These are phyloP conservation scores for Phellinidium pouzarii DNA, from an alignment of 1,284 basidiomycete species.

Conservation along the genomic window DNA sequence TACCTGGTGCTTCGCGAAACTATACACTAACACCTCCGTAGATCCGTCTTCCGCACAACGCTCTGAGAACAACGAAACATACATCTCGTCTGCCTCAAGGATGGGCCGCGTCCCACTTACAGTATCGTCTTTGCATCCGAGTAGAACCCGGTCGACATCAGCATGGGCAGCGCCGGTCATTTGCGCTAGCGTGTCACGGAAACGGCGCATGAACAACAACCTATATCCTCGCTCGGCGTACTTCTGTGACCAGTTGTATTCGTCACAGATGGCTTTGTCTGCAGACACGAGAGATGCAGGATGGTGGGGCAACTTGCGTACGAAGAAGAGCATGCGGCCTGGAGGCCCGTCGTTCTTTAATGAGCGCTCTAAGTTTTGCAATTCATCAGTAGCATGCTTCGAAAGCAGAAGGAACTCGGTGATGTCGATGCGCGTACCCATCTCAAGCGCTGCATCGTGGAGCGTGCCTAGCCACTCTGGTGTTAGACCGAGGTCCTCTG, in stretches of 20 bases:
- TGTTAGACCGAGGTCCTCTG: constrained; percentile 9
- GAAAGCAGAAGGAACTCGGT: constrained; percentile 10
- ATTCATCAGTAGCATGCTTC: not conserved
- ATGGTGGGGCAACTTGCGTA: constrained; percentile 8
- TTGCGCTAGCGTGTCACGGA: constrained; percentile 13
- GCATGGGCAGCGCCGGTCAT: constrained; percentile 4
- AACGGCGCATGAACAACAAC: constrained; percentile 12
- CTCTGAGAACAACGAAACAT: constrained; percentile 16
- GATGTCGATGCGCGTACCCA: constrained; percentile 6
- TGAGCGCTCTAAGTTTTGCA: constrained; percentile 1
- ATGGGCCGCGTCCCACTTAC: not conserved
- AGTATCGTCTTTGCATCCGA: constrained; percentile 7
- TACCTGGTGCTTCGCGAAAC: constrained; percentile 19
- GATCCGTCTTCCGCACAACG: constrained; percentile 3
- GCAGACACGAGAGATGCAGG: not conserved
- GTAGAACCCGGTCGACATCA: constrained; percentile 11
- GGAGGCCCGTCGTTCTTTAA: not conserved
- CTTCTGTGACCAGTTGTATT: not conserved
- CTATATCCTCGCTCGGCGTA: constrained; percentile 4
- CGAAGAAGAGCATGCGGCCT: constrained; percentile 11
- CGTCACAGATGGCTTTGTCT: not conserved
- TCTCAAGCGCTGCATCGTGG: constrained; percentile 11
- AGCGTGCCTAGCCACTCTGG: constrained; percentile 9
- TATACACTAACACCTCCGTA: constrained; percentile 18
- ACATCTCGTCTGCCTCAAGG: constrained; percentile 8